Base-by-base conservation (phyloP, 2,329 filamentous ascomycete species). In the Fusarium musae region DNA sequence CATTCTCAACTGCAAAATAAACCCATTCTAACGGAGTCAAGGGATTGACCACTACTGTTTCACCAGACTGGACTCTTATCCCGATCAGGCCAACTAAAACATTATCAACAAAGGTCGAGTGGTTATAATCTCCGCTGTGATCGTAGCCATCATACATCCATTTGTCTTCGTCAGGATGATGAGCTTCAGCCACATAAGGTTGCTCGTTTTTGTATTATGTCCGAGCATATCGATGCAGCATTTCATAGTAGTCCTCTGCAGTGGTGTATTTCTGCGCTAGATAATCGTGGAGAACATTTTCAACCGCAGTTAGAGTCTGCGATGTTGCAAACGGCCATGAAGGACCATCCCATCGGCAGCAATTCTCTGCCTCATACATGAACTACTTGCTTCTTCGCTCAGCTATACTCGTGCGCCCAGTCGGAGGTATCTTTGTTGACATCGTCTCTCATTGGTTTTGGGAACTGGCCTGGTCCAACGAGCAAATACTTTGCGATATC, bases 401-500 rank as follows among this genome's bases (percentile, higher is more conserved):
- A 28, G 53, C 43, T 63, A 28, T 63, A 60, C 23, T 63, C 54
- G 36, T 60, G 54, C 21, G 54, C 54, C 54, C 43, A 63, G 15
- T 49, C 61, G 4, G 43, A 50, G 9, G 61, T 50, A 26, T 50
- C 37, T 43, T 60, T 63, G 23, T 50, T 63, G 5, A 60, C 16
- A 8, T 37, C n/a, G 8, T 60, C 61, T n/a, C 23, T 50, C 43
- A 60, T 63, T n/a, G 43, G 54, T 9, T 63, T 63, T 5, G 36
- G 43, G 19, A 60, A 60, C 8, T 63, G 54, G 1, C 61, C 54
- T 17, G 54, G 61, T 10, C 61, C 54, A 6, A 37, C 7, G 28
- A 63, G 43, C 61, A 54, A 63, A 34, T 63, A 63, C 36, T 37
- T 59, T 7, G 44, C 43, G 28, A 60, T n/a, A 19, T 43, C 61